A percentile compares a stretch with the other conserved stretches of the same genome.
These are phyloP conservation scores for Aureobasidium sp. DNA, from an alignment of 2,329 filamentous ascomycete genomes.

Conservation along the genomic window DNA sequence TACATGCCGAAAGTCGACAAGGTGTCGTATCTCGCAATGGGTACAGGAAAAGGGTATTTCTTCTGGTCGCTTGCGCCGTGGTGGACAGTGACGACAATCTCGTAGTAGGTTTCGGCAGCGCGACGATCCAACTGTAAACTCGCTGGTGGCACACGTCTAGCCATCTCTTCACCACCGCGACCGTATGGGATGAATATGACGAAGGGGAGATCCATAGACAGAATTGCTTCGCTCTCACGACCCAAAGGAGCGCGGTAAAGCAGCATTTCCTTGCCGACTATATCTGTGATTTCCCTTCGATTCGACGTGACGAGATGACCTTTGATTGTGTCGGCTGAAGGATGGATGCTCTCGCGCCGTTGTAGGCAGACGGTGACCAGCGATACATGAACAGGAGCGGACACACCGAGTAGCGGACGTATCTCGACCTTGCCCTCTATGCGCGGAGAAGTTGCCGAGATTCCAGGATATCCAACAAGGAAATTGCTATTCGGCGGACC, in stretches of 20 bases:
- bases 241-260: constrained; percentile 80
- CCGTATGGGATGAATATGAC: constrained; percentile 96
- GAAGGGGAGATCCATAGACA: constrained; percentile 95
- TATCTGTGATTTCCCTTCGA: constrained; percentile 80
- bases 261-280: constrained; percentile 92
- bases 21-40: constrained; percentile 88
- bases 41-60: constrained; percentile 86
- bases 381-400: constrained; percentile 82
- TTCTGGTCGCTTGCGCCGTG: constrained; percentile 81
- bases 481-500: constrained; percentile 96
- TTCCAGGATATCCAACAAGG: constrained; percentile 92
- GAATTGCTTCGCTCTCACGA: constrained; percentile 77
- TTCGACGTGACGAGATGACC: constrained; percentile 77
- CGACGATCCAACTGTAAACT: constrained; percentile 84
- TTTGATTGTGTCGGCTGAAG: constrained; percentile 89
- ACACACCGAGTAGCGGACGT: constrained; percentile 74
- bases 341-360: constrained; percentile 91
- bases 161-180: constrained; percentile 81
- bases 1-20: constrained; percentile 99
- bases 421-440: constrained; percentile 98
- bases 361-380: constrained; percentile 92
- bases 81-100: constrained; percentile 91
- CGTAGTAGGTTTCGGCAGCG: constrained; percentile 95
- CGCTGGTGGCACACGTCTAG: constrained; percentile 82
- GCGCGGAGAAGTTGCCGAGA: constrained; percentile 93